Conservation (phyloP, 257 asterid species). For the Penstemon barbatus region DNA sequence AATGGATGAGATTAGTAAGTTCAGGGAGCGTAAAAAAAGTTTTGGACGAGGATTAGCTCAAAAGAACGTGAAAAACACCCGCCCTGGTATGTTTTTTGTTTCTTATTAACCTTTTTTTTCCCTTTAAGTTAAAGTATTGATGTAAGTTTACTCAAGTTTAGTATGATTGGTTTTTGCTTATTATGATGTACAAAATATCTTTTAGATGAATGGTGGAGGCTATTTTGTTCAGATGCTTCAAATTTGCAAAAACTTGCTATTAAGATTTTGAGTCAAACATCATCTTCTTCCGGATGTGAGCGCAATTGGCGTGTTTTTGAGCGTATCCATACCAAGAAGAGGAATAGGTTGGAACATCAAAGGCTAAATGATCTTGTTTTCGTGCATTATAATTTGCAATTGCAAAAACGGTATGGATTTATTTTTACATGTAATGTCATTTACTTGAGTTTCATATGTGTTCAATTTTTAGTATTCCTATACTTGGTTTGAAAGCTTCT, state of each 20-base stretch:
- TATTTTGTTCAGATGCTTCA: conserved; percentile 4
- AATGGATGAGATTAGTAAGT: neutral
- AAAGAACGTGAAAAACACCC: neutral
- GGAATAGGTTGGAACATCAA: neutral
- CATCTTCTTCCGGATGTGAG: conserved; percentile 9
- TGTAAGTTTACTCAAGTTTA: neutral
- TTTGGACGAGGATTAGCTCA: neutral
- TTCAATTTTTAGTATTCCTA: neutral
- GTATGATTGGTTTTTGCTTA: neutral
- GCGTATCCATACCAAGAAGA: conserved; percentile 8
- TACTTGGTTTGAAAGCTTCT: neutral
- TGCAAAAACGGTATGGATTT: neutral
- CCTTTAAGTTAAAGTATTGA: too few relatives aligned
- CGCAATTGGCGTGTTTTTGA: conserved; percentile 19
- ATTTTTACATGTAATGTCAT: neutral
- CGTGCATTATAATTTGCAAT: conserved; percentile 2
- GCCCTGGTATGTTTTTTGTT: too few relatives aligned
- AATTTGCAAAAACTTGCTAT: conserved; percentile 3
- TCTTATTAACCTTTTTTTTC: neutral
- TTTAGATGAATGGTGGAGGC: conserved; percentile 11
- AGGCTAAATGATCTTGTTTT: conserved; percentile 1
- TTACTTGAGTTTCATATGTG: neutral
- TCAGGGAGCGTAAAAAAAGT: neutral
- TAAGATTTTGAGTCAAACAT: conserved; percentile 1
- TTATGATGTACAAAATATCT: neutral